A percentile compares a stretch with the other conserved stretches of the same genome.
Conservation (phyloP, 2,329 filamentous ascomycete species). For the Seiridium cupressi region DNA sequence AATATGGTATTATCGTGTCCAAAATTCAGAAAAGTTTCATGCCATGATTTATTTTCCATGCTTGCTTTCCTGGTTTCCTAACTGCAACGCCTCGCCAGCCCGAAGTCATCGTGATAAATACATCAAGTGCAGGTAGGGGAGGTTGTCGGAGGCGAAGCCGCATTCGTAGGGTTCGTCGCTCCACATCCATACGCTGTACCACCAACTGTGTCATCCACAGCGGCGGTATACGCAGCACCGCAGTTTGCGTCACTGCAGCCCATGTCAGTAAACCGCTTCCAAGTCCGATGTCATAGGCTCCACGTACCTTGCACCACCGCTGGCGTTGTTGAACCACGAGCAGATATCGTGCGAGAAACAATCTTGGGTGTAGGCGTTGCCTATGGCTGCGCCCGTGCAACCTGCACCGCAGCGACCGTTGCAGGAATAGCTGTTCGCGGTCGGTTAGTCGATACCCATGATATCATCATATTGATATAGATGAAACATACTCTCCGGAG, state of each 20-base stretch:
- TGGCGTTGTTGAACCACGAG: constrained; percentile 47
- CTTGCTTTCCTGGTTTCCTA: neutral
- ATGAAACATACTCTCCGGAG: constrained; percentile 39
- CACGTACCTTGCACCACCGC: constrained; percentile 41
- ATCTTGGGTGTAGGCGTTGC: constrained; percentile 48
- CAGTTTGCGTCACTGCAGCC: constrained; percentile 42
- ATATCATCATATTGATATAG: neutral
- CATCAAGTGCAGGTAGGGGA: neutral
- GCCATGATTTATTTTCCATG: neutral
- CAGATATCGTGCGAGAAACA: constrained; percentile 51
- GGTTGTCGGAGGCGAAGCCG: neutral
- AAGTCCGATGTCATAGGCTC: neutral
- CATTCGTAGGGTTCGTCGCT: constrained; percentile 31
- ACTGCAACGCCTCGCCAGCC: neutral
- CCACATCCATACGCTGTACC: constrained; percentile 32
- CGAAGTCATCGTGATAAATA: neutral
- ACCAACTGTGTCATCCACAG: constrained; percentile 39
- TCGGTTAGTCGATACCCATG: neutral
- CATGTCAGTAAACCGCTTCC: neutral
- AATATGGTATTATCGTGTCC: too few relatives aligned
- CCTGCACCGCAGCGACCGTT: constrained; percentile 48
- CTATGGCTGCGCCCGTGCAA: constrained; percentile 39
- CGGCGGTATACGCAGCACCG: constrained; percentile 39
- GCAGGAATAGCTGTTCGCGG: constrained; percentile 40
- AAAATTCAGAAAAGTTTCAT: too few relatives aligned